Base-by-base conservation (phyloP, 2,329 filamentous ascomycete genomes). In the Biscogniauxia sp. region DNA sequence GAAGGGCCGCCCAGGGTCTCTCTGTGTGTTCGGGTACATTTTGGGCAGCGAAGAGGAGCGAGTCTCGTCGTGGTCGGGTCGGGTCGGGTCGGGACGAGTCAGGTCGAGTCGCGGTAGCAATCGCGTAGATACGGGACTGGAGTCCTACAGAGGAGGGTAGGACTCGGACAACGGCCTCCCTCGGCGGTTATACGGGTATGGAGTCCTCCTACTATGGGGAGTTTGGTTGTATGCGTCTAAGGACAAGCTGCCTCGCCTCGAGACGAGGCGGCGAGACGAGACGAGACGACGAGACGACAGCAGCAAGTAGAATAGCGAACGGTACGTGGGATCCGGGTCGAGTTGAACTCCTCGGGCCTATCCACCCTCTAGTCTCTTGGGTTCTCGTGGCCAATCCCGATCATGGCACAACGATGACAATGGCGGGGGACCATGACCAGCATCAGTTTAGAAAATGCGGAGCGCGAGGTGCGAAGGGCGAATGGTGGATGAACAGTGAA, bases 11-110 rank as follows among this genome's bases (percentile, higher is more conserved):
- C 79, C 75, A 62, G 78, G 77, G 69, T 86, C 82, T 72, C 82
- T 77, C 72, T 84, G 83, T 54, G 78, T 75, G 66, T 79, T 79
- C 70, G 80, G 79, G 75, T 85, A 87, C 84, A 87, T 87, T 74
- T 64, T 74, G 70, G 70, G 68, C 65, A 71, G 60, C 56, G 55
- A 45, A 52, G 55, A 56, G 52, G 60, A 25, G 54, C 25, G 51
- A 59, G 70, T 63, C 58, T 45, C 23, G 49, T 20, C 19, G 50
- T 51, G 50, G 19, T 51, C 60, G 53, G 58, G 58, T 54, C 55
- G 59, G 28, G 28, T 32, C 28, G 28, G 6, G 28, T 28, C 26
- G 26, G 26, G 23, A 64, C 59, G 56, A 51, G 60, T 64, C 58
- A 61, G 13, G 45, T 32, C 57, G 53, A 60, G 58, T 54, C 55